A percentile compares a stretch with the other conserved stretches of the same genome.
Conservation (phyloP, 257 asterid genomes). For the Agastache rugosa region DNA sequence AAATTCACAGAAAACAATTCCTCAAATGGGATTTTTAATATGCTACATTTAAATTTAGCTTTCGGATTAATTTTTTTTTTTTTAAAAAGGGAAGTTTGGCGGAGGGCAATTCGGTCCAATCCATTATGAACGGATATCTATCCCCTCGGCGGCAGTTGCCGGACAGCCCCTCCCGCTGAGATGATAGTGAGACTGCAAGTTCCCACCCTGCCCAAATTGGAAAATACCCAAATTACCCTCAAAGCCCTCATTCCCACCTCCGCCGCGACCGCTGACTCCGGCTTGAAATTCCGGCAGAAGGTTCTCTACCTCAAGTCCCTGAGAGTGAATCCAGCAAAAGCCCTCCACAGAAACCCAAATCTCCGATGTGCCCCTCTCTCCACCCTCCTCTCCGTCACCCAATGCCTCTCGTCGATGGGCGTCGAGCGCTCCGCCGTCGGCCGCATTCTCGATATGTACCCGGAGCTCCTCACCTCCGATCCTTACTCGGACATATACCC, state of each 20-base stretch:
- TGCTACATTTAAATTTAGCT: too few species aligned
- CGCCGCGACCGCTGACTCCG: conserved; percentile 52
- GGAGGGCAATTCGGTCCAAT: conserved; percentile 22
- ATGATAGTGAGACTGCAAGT: conserved; percentile 59
- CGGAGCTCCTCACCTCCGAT: conserved; percentile 74
- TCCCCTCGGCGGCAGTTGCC: background rate
- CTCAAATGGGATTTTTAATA: too few species aligned
- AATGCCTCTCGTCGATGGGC: conserved; percentile 77
- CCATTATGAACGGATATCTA: background rate
- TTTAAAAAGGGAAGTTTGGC: background rate
- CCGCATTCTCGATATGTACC: conserved; percentile 85
- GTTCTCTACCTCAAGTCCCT: conserved; percentile 61
- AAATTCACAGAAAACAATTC: too few species aligned
- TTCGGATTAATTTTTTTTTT: too few species aligned
- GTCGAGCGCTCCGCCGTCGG: conserved; percentile 63
- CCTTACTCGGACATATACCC: conserved; percentile 69
- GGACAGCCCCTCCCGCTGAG: background rate
- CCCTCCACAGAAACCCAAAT: conserved; percentile 67
- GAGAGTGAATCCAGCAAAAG: conserved; percentile 63
- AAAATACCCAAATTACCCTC: conserved; percentile 21
- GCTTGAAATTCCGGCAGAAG: conserved; percentile 67
- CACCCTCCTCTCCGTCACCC: conserved; percentile 56
- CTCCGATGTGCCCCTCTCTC: conserved; percentile 71
- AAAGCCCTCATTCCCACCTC: conserved; percentile 20
- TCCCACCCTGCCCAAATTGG: conserved; percentile 31